Base-by-base conservation (phyloP, 768 basidiomycete genomes). In the Fomitopsis serialis region DNA sequence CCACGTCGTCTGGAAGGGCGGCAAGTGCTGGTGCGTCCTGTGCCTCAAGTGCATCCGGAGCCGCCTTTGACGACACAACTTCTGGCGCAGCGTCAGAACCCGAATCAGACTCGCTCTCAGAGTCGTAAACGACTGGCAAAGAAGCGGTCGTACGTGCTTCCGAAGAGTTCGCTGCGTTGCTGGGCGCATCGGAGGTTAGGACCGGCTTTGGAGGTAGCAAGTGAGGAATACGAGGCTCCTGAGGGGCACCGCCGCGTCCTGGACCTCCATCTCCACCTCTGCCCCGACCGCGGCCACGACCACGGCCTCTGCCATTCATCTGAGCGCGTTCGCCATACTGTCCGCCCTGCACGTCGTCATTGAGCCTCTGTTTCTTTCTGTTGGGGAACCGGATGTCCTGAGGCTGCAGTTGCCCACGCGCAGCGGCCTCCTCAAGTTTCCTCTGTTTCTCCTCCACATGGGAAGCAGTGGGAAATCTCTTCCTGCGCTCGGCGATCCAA, bases 401-500 rank as follows among this genome's bases (percentile, higher is more conserved):
- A 0, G 76, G 70, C 27, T 76, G 70, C 27, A 91, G 68, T 68
- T 94, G 87, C 1, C 93, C 93, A 50, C 88, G 78, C n/a, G 82
- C 83, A 32, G 81, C 71, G 9, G 92, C 93, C 57, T 92, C 91
- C 55, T 85, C 79, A 22, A 83, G 65, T 63, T 88, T 92, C 58
- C 80, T 77, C 61, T 85, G 86, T 75, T 95, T 97, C 43, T 96
- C 91, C 54, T 80, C 81, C 1, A 91, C 76, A 23, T 82, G 79
- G 45, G 74, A 63, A 27, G 78, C 65, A 17, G 84, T 89, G 11
- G 96, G 96, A 76, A 88, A 98, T 15, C 88, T 81, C 60, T 81
- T 84, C 68, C 83, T 94, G 40, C 96, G 84, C 63, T 98, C 95
- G 13, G 80, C 83, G 45, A 96, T 80, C 96, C 96, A 98, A 29